phyloP scores from a whole-genome alignment of 352 stramenopile species.

The Aphanomyces astaci region DNA sequence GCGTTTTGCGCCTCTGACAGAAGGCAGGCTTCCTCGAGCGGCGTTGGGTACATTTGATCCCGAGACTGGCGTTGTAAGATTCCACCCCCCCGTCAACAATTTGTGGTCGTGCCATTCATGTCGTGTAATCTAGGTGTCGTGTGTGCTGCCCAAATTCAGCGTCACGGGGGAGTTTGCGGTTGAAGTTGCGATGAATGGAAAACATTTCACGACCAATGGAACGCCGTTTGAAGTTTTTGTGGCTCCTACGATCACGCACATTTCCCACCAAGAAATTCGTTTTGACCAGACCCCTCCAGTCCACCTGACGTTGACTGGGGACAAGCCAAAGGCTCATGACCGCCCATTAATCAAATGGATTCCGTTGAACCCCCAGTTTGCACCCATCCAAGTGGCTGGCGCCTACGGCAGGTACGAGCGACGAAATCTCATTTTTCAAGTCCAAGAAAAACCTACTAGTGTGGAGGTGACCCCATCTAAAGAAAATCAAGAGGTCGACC shows the following conservation, averaged over 20 bases:
- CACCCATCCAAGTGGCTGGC: neutral
- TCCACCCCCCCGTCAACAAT: no score
- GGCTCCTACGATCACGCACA: conserved; percentile 30
- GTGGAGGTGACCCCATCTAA: neutral
- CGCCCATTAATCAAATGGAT: conserved; percentile 35
- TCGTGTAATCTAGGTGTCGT: conserved; percentile 38
- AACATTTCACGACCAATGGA: conserved; percentile 61
- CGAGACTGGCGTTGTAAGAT: conserved; percentile 18
- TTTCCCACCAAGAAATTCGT: conserved; percentile 39
- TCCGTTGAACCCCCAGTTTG: neutral
- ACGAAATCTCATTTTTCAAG: neutral
- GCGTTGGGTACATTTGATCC: conserved; percentile 38
- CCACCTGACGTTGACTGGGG: conserved; percentile 33
- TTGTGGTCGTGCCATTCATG: neutral
- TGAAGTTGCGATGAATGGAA: conserved; percentile 74
- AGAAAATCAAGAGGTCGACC: neutral
- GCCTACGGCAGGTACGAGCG: neutral
- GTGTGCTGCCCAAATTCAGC: conserved; percentile 55
- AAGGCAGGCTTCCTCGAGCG: conserved; percentile 44
- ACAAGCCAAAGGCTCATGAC: conserved; percentile 32
- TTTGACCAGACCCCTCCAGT: conserved; percentile 32
- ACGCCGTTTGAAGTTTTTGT: conserved; percentile 50
- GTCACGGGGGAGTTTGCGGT: conserved; percentile 50
- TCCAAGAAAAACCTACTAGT: neutral
- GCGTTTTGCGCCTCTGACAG: conserved; percentile 53